Conservation (phyloP, 306 rosid genomes). For the Cucurbita pepo region DNA sequence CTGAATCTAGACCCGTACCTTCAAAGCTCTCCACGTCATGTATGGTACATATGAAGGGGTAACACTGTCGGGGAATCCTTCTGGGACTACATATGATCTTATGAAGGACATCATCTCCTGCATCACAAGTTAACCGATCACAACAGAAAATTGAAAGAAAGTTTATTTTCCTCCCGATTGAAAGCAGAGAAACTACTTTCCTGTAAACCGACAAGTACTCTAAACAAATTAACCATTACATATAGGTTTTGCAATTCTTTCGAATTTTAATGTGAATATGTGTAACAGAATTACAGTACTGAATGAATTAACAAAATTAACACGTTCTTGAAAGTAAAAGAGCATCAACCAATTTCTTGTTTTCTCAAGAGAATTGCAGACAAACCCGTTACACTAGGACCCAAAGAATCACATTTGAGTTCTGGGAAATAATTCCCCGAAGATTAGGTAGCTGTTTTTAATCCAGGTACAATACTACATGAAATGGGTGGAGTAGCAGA, state of each 20-base stretch:
- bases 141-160: neutral
- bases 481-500: neutral
- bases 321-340: neutral
- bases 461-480: neutral
- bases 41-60: conserved; percentile 85
- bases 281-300: neutral
- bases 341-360: neutral
- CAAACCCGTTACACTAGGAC: neutral
- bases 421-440: neutral
- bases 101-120: conserved; percentile 67
- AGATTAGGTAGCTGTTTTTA: neutral
- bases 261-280: neutral
- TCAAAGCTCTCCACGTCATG: conserved; percentile 95
- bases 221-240: neutral
- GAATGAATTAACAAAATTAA: neutral
- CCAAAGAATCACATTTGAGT: neutral
- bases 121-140: conserved; percentile 1
- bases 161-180: neutral
- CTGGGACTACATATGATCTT: conserved; percentile 88
- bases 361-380: neutral
- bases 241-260: neutral
- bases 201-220: neutral
- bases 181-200: neutral
- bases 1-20: conserved; percentile 27
- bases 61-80: conserved; percentile 86